Conservation (phyloP, 805 yeast genomes). For the Debaryomyces castellii region DNA sequence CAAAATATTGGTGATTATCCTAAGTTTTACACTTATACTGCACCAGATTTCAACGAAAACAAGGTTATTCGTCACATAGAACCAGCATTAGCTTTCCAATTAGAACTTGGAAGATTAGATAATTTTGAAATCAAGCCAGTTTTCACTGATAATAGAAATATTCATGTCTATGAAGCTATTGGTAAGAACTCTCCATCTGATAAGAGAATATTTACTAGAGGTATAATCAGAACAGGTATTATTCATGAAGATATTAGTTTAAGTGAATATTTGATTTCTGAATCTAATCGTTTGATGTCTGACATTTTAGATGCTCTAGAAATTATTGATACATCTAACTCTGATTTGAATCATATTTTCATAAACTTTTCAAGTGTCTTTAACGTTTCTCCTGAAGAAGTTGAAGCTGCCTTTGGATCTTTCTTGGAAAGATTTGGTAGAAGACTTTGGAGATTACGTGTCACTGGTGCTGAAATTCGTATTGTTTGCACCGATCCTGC, state of each 20-base stretch:
- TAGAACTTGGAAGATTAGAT: slow-evolving; percentile 90
- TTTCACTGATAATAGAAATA: slow-evolving; percentile 93
- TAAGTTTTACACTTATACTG: slow-evolving; percentile 92
- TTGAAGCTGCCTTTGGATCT: slow-evolving; percentile 96
- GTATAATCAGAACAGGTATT: slow-evolving; percentile 94
- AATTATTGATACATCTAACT: slow-evolving; percentile 88
- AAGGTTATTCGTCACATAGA: slow-evolving; percentile 95
- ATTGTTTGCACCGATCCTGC: slow-evolving; percentile 89
- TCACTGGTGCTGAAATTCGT: slow-evolving; percentile 96
- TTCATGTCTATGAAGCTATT: slow-evolving; percentile 94
- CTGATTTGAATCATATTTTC: slow-evolving; percentile 95
- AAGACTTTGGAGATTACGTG: slow-evolving; percentile 93
- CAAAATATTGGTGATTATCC: slow-evolving; percentile 85
- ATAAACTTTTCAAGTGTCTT: slow-evolving; percentile 96
- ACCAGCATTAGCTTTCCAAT: slow-evolving; percentile 97
- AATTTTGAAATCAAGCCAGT: slow-evolving; percentile 95
- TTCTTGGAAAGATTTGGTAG: slow-evolving; percentile 97
- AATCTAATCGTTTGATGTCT: slow-evolving; percentile 93
- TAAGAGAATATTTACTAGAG: slow-evolving; percentile 94
- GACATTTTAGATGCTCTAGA: slow-evolving; percentile 94
- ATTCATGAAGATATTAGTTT: slow-evolving; percentile 91
- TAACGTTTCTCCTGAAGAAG: slow-evolving; percentile 92
- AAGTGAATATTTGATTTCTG: slow-evolving; percentile 91
- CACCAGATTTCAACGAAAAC: slow-evolving; percentile 83
- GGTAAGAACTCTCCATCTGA: slow-evolving; percentile 93